Conservation (phyloP, 345 rosid species). For the Pelargonium nanum region DNA sequence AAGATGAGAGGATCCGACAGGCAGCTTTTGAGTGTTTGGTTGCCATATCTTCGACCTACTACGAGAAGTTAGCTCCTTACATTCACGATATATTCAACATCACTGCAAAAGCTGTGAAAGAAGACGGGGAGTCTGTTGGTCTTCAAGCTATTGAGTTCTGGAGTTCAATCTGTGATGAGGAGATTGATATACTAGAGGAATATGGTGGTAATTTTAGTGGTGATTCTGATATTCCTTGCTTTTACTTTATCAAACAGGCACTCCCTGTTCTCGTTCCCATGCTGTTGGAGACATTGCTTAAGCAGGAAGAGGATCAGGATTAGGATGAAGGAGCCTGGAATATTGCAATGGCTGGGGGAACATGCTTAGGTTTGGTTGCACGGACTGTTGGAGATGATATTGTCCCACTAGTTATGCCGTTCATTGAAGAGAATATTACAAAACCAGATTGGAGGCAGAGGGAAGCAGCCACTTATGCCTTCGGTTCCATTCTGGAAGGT, state of each 20-base stretch:
- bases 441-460: constrained; percentile 43
- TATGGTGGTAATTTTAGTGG: constrained; percentile 32
- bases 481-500: constrained; percentile 41
- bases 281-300: constrained; percentile 32
- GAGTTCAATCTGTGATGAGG: constrained; percentile 41
- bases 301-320: constrained; percentile 46
- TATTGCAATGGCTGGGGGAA: constrained; percentile 42
- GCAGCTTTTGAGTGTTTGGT: constrained; percentile 43
- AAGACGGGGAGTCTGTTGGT: constrained; percentile 37
- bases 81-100: constrained; percentile 35
- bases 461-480: constrained; percentile 42
- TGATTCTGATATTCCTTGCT: constrained; percentile 37
- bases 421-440: constrained; percentile 34
- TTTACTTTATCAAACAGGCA: constrained; percentile 37
- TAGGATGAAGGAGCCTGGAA: constrained; percentile 45
- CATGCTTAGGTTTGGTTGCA: constrained; percentile 43
- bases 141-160: constrained; percentile 41
- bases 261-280: constrained; percentile 38
- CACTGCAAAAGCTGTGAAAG: constrained; percentile 37
- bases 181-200: constrained; percentile 42
- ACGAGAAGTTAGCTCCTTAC: constrained; percentile 36
- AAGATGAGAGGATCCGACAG: constrained; percentile 32
- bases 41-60: constrained; percentile 36
- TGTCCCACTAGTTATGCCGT: constrained; percentile 39
- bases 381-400: constrained; percentile 37